phyloP scores from a whole-genome alignment of 495 filamentous ascomycete species.

The Penicillium canescens region DNA sequence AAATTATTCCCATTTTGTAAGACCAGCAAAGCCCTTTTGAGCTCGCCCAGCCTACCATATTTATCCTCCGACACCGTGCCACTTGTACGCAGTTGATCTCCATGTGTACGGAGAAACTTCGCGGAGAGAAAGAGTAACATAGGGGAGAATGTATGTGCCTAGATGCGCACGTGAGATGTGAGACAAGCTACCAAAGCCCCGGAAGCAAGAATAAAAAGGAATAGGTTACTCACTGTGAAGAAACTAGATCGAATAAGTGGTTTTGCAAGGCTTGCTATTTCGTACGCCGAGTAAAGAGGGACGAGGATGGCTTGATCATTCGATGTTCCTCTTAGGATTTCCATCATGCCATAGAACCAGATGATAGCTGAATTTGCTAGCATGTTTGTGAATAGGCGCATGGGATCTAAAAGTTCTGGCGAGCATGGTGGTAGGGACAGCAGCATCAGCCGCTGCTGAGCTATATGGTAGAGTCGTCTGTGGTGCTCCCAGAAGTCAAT shows the following conservation, averaged over 20 bases:
- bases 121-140: constrained; percentile 8
- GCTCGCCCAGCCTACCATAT: neutral
- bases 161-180: neutral
- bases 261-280: constrained; percentile 2
- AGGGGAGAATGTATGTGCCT: constrained; percentile 9
- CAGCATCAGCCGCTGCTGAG: constrained; percentile 4
- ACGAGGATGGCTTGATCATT: constrained; percentile 1
- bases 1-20: constrained; percentile 6
- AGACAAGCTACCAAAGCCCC: neutral
- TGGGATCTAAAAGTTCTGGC: constrained; percentile 1
- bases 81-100: neutral
- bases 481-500: constrained; percentile 1
- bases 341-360: constrained; percentile 3
- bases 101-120: constrained; percentile 4
- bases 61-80: constrained; percentile 4
- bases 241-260: constrained; percentile 3
- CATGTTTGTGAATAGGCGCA: constrained; percentile 9
- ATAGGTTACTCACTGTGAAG: neutral
- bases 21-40: neutral
- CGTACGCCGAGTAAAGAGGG: constrained; percentile 5
- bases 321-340: neutral
- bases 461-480: constrained; percentile 1
- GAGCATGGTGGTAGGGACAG: constrained; percentile 2
- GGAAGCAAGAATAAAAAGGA: neutral
- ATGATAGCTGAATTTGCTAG: constrained; percentile 4